phyloP scores from a whole-genome alignment of 805 yeast species.

The Pichia gijzeniarum region DNA sequence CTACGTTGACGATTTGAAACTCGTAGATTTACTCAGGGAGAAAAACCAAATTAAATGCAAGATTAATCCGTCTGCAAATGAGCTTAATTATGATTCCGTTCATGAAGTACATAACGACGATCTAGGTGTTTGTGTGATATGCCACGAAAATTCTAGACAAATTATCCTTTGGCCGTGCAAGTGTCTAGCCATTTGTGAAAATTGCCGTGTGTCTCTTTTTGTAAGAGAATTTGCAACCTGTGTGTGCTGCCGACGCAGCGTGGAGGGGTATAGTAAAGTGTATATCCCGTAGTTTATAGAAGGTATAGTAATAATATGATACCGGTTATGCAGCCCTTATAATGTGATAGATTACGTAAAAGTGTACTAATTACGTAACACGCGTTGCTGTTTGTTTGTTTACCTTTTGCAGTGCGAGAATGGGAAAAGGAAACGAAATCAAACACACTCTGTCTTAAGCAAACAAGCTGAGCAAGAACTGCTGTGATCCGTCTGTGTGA shows the following conservation, averaged over 20 bases:
- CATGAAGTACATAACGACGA: slow-evolving; percentile 30
- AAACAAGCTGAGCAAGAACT: no score
- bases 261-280: slow-evolving; percentile 58
- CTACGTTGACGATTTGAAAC: slow-evolving; percentile 21
- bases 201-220: slow-evolving; percentile 69
- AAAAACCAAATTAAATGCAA: slow-evolving; percentile 10
- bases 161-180: slow-evolving; percentile 90
- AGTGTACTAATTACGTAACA: neutral
- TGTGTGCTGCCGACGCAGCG: slow-evolving; percentile 75
- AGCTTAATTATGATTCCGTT: neutral
- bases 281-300: slow-evolving; percentile 38
- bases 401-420: neutral
- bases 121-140: slow-evolving; percentile 63
- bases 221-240: slow-evolving; percentile 70
- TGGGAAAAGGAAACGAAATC: neutral
- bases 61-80: neutral
- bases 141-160: slow-evolving; percentile 68
- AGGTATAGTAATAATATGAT: neutral
- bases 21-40: slow-evolving; percentile 24
- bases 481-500: neutral
- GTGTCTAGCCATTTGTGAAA: slow-evolving; percentile 83
- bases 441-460: no score
- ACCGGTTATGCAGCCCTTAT: neutral
- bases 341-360: neutral
- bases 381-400: neutral